Percentiles rank a stretch among this genome's conserved stretches.
These are phyloP conservation scores for Microglena sp. DNA, from an alignment of 139 green algal species.

Conservation along the genomic window DNA sequence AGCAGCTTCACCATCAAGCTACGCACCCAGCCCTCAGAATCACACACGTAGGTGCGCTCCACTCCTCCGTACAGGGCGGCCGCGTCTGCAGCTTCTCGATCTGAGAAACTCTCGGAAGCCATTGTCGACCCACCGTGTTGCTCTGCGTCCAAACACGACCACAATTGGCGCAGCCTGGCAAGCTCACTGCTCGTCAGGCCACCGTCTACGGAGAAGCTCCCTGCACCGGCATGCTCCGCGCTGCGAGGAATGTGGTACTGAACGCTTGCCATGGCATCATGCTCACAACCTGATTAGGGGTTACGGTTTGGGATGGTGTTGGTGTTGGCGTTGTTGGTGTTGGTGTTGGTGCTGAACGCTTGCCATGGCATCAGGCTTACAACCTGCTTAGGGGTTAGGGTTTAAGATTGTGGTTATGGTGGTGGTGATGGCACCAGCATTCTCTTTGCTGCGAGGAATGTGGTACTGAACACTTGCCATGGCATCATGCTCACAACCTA, in stretches of 20 bases:
- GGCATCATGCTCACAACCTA: neutral
- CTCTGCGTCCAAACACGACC: neutral
- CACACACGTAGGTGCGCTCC: neutral
- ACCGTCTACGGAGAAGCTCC: neutral
- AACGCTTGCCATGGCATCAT: no score
- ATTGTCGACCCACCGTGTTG: neutral
- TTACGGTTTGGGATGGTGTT: neutral
- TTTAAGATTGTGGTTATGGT: no score
- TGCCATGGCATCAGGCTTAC: no score
- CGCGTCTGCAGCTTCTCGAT: neutral
- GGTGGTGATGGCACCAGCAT: neutral
- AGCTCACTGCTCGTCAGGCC: neutral
- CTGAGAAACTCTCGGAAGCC: neutral
- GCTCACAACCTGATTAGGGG: no score
- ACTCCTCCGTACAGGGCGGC: neutral
- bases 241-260: neutral
- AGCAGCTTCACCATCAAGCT: neutral
- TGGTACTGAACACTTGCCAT: no score
- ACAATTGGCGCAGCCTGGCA: neutral
- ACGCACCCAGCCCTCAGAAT: slow-evolving; percentile 3
- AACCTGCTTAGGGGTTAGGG: no score
- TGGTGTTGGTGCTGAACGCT: neutral
- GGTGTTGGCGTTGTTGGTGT: neutral
- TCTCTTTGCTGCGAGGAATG: neutral
- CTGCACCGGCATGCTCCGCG: neutral